A percentile compares a stretch with the other conserved stretches of the same genome.
Conservation (phyloP, 2,329 filamentous ascomycete genomes). For the Colletotrichum tanaceti region DNA sequence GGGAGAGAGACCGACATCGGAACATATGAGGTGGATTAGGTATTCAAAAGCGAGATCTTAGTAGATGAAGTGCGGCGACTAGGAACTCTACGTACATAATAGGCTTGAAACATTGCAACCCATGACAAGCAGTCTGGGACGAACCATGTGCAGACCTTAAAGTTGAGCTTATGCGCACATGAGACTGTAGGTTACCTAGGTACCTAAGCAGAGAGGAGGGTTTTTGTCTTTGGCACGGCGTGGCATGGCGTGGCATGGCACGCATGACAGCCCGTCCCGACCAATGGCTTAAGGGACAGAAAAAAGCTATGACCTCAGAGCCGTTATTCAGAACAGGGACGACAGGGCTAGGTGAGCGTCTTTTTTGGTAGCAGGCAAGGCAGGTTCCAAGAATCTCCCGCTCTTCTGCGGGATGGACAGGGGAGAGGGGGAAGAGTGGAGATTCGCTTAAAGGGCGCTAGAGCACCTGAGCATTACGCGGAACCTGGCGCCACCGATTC, state of each 20-base stretch:
- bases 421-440: constrained; percentile 28
- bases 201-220: neutral
- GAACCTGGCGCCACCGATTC: constrained; percentile 36
- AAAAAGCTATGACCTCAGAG: constrained; percentile 39
- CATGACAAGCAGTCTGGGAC: constrained; percentile 26
- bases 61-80: neutral
- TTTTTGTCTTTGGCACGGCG: constrained; percentile 16
- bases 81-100: neutral
- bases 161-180: constrained; percentile 29
- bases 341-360: constrained; percentile 2
- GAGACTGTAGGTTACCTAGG: neutral
- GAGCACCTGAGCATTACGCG: constrained; percentile 38
- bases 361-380: constrained; percentile 26
- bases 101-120: constrained; percentile 19
- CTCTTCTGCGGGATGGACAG: constrained; percentile 34
- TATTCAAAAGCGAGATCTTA: neutral
- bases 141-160: constrained; percentile 33
- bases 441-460: constrained; percentile 32
- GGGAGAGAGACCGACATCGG: constrained; percentile 5
- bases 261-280: constrained; percentile 4
- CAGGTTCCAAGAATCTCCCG: constrained; percentile 37
- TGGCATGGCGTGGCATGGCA: neutral
- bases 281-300: constrained; percentile 19
- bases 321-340: constrained; percentile 20
- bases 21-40: neutral